Percentiles rank a stretch among this genome's conserved stretches.
phyloP scores from a whole-genome alignment of 306 rosid species.

The Gillenia trifoliata region DNA sequence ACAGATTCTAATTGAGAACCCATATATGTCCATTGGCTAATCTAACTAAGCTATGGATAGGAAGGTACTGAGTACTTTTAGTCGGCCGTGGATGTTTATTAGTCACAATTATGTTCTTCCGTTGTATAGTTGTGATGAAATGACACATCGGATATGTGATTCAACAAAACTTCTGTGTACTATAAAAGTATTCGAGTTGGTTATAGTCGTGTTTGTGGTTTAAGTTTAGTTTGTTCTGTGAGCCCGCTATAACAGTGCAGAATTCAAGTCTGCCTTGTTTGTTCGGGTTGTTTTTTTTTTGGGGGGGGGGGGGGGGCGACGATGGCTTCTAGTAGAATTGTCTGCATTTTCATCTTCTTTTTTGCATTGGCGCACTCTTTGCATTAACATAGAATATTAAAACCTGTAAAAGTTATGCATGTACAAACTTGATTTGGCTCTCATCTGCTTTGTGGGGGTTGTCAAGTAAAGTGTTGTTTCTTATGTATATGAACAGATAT shows the following conservation, averaged over 20 bases:
- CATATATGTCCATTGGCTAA: background rate
- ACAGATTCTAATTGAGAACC: background rate
- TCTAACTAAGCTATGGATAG: background rate
- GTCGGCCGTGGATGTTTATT: background rate
- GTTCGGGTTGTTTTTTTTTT: background rate
- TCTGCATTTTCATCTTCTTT: background rate
- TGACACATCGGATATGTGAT: background rate
- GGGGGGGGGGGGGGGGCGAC: no score
- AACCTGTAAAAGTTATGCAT: background rate
- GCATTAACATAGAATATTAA: background rate
- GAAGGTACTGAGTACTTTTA: background rate
- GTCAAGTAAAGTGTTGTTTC: background rate
- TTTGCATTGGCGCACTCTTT: background rate
- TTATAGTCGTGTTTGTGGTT: background rate
- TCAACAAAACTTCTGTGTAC: background rate
- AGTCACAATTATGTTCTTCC: no score
- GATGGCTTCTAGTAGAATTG: no score
- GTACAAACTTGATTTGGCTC: constrained; percentile 2
- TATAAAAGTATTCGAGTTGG: no score
- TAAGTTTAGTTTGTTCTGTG: background rate
- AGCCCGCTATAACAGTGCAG: background rate
- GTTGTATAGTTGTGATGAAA: no score
- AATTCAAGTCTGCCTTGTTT: background rate
- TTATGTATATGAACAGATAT: constrained; percentile 53
- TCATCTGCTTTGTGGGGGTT: background rate